These are phyloP conservation scores for Byssoonygena ceratinophila DNA, from an alignment of 2,329 filamentous ascomycete genomes.

Conservation along the genomic window DNA sequence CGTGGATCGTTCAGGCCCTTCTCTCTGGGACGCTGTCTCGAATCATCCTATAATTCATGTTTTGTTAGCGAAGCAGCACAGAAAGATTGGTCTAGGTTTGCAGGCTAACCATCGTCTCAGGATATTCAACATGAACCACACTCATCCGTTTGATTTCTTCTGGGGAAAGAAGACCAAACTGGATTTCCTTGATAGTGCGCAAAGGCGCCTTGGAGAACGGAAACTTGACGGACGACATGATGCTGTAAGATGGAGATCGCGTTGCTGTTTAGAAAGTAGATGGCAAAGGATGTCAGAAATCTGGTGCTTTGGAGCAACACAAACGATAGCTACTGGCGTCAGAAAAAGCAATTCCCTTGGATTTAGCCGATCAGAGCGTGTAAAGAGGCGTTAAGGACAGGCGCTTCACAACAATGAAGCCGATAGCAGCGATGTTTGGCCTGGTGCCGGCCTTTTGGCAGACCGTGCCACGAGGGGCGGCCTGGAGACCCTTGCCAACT, in stretches of 20 bases:
- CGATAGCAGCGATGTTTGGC: conserved; percentile 28
- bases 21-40: conserved; percentile 77
- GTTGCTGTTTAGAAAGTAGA: conserved; percentile 16
- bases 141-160: conserved; percentile 99
- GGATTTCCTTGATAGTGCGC: conserved; percentile 97
- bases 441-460: conserved; percentile 36
- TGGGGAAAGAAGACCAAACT: conserved; percentile 93
- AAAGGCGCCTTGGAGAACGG: conserved; percentile 87
- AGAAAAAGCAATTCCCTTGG: neutral
- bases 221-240: conserved; percentile 87
- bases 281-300: conserved; percentile 8
- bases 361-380: neutral
- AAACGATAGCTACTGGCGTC: neutral
- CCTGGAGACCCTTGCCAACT: conserved; percentile 26
- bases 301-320: neutral
- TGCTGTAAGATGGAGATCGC: conserved; percentile 33
- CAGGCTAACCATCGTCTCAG: conserved; percentile 75
- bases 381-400: conserved; percentile 1
- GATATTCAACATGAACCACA: conserved; percentile 88
- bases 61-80: conserved; percentile 1
- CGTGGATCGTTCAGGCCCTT: conserved; percentile 91
- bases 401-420: conserved; percentile 20
- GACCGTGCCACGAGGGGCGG: conserved; percentile 41
- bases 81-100: neutral
- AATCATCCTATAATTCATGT: conserved; percentile 56